Evolutionary conservation across 78 protist species (phyloP), one percentile per base, ranked within the genome.

Genomic region (Paulinella micropora): DNA sequence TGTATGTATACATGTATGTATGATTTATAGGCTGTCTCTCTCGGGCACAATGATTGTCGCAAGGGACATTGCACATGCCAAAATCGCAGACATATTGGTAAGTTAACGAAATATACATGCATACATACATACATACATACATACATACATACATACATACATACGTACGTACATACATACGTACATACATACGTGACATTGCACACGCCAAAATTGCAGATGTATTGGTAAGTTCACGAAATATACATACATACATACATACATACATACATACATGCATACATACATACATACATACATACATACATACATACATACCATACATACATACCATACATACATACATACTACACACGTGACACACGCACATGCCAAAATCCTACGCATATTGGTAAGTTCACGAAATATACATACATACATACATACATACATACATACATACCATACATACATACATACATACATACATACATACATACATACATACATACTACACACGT

Each of bases 1-100:
- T 51, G 15, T 51, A 51, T 51, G 15, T 51, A 23, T 51, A 51
- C 73, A 51, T 51, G 15, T 51, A 15, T 51, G 15, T n/a, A n/a
- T n/a, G n/a, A n/a, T n/a, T n/a, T n/a, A n/a, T n/a, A n/a, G 81
- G 29, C 89, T 93, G 88, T 86, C 91, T 2, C 92, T 94, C 32
- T 73, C 91, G 0, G 96, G 97, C n/a, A 87, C 95, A 2, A 1
- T 95, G 9, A 82, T 95, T n/a, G 97, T 95, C 6, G 97, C 97
- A 0, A 91, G 97, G 31, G 97, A 95, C 87, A 93, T 94, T 23
- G 96, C 96, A 26, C 96, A 94, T 83, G 94, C 96, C 67, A 92
- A 90, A 91, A 39, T 94, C 37, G n/a, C n/a, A n/a, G n/a, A n/a
- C n/a, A n/a, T n/a, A n/a, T n/a, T n/a, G n/a, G n/a, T n/a, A n/a